Evolutionary conservation across 371 early-diverging fungal genomes (phyloP).

Genomic region (Actinomucor elegans): DNA sequence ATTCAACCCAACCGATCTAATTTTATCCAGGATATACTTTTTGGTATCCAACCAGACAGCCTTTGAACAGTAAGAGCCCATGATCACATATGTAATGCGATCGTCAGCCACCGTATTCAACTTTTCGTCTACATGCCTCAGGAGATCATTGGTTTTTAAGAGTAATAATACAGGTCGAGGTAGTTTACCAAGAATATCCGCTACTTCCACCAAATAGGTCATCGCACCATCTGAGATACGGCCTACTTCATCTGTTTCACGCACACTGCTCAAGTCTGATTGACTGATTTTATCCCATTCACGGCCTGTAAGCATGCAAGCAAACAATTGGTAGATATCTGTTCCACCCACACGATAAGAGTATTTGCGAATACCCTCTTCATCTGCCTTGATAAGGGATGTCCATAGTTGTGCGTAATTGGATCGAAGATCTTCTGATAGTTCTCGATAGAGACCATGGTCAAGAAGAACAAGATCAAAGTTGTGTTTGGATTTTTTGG

Average conservation of each 20-base stretch:
- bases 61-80: constrained; percentile 56
- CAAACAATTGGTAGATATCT: constrained; percentile 79
- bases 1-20: constrained; percentile 31
- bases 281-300: constrained; percentile 70
- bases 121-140: constrained; percentile 64
- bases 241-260: constrained; percentile 53
- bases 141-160: constrained; percentile 88
- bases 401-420: constrained; percentile 90
- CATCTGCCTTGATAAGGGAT: constrained; percentile 78
- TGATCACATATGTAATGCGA: constrained; percentile 52
- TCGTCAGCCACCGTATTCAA: constrained; percentile 25
- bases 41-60: constrained; percentile 46
- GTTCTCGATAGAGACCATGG: constrained; percentile 90
- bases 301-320: constrained; percentile 85
- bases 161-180: constrained; percentile 81
- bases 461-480: constrained; percentile 90
- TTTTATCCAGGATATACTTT: constrained; percentile 31
- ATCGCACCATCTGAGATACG: constrained; percentile 39
- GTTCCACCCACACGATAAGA: constrained; percentile 57
- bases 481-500: constrained; percentile 58
- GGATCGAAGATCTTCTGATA: constrained; percentile 74
- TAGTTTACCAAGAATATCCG: constrained; percentile 74
- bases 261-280: constrained; percentile 28
- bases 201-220: constrained; percentile 66
- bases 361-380: constrained; percentile 59